These are phyloP conservation scores for Pelargonium cotyledonis DNA, from an alignment of 441 rosid genomes.

Conservation along the genomic window DNA sequence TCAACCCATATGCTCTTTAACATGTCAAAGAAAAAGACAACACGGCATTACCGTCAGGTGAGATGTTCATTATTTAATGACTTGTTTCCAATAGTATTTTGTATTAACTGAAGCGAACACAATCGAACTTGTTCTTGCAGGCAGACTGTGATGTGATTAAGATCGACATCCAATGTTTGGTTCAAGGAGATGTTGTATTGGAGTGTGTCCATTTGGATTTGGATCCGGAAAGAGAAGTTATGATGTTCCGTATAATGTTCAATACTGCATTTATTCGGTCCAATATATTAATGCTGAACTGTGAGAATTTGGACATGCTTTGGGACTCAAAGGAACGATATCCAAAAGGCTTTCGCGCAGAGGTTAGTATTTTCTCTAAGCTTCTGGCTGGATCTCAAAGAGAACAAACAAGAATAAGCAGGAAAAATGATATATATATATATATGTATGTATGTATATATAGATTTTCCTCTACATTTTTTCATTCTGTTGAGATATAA, in stretches of 20 bases:
- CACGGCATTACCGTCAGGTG: constrained; percentile 81
- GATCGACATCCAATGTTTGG: constrained; percentile 88
- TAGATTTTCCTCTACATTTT: neutral
- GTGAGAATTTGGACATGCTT: constrained; percentile 91
- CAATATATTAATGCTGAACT: constrained; percentile 83
- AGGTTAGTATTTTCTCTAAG: constrained; percentile 40
- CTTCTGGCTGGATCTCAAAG: constrained; percentile 6
- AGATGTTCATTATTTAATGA: constrained; percentile 13
- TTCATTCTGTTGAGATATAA: neutral
- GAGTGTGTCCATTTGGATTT: constrained; percentile 88
- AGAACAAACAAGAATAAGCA: too few species aligned
- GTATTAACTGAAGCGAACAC: constrained; percentile 14
- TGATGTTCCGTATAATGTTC: constrained; percentile 98
- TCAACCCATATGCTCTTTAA: constrained; percentile 83
- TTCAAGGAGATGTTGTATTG: constrained; percentile 95
- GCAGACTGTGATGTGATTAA: constrained; percentile 90
- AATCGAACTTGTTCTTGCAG: constrained; percentile 39
- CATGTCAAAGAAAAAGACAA: constrained; percentile 61
- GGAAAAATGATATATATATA: too few species aligned
- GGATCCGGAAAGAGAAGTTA: constrained; percentile 86
- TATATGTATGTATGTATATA: constrained; percentile 7
- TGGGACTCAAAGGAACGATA: constrained; percentile 90
- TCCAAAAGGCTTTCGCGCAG: constrained; percentile 90
- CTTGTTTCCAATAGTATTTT: constrained; percentile 8
- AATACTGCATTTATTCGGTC: constrained; percentile 94